Evolutionary conservation across 2,329 filamentous ascomycete genomes (phyloP).

Genomic region (Leptographium lundbergii): DNA sequence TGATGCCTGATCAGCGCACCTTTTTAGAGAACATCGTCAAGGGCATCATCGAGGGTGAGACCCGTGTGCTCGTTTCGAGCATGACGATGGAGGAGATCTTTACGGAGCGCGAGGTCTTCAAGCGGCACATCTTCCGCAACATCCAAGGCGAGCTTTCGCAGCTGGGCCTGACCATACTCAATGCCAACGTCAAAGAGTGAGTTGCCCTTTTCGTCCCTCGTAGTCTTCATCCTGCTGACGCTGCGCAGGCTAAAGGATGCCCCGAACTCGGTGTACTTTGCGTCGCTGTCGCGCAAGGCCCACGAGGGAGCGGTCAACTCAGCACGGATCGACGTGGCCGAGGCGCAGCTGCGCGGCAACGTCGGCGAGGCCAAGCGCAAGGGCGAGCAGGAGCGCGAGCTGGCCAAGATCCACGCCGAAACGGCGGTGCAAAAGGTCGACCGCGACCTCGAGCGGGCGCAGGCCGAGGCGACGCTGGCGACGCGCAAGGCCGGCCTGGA

Average conservation of each 20-base stretch:
- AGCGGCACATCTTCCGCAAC: conserved; percentile 60
- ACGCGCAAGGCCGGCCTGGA: conserved; percentile 61
- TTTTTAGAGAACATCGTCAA: conserved; percentile 80
- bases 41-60: conserved; percentile 83
- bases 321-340: conserved; percentile 28
- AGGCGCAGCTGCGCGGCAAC: conserved; percentile 52
- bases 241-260: conserved; percentile 54
- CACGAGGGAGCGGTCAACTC: conserved; percentile 79
- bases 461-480: conserved; percentile 63
- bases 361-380: conserved; percentile 68
- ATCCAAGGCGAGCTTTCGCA: conserved; percentile 70
- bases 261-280: conserved; percentile 70
- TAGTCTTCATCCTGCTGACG: neutral
- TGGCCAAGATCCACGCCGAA: conserved; percentile 77
- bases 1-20: conserved; percentile 21
- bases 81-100: conserved; percentile 88
- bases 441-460: conserved; percentile 67
- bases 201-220: neutral
- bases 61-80: conserved; percentile 65
- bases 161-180: conserved; percentile 60
- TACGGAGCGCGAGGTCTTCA: conserved; percentile 21
- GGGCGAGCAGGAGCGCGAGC: conserved; percentile 71
- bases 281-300: conserved; percentile 68
- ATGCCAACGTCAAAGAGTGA: conserved; percentile 64
- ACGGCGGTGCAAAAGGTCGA: conserved; percentile 78